These are phyloP conservation scores for Salvia hispanica DNA, from an alignment of 257 asterid genomes.

Conservation along the genomic window DNA sequence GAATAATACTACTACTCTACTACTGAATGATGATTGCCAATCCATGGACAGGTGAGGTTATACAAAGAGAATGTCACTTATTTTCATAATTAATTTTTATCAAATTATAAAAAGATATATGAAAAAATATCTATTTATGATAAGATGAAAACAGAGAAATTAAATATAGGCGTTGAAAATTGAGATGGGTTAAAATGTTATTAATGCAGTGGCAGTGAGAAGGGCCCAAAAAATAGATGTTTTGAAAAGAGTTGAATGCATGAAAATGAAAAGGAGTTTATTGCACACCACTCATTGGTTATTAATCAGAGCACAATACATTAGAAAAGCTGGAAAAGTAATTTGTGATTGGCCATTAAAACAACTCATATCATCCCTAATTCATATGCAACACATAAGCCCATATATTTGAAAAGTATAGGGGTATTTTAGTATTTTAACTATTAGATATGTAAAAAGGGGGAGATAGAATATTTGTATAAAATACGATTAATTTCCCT, in stretches of 20 bases:
- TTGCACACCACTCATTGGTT: conserved; percentile 34
- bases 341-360: conserved; percentile 20
- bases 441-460: too few relatives aligned
- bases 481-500: too few relatives aligned
- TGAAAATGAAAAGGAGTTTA: conserved; percentile 34
- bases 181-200: not conserved
- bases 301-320: not conserved
- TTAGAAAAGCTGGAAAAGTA: conserved; percentile 1
- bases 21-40: too few relatives aligned
- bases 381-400: conserved; percentile 26
- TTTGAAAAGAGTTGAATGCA: conserved; percentile 21
- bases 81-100: too few relatives aligned
- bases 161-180: not conserved
- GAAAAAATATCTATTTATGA: not conserved
- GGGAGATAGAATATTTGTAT: too few relatives aligned
- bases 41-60: too few relatives aligned
- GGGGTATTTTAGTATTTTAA: too few relatives aligned
- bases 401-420: too few relatives aligned
- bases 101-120: too few relatives aligned
- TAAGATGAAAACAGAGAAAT: not conserved
- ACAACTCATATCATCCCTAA: conserved; percentile 25
- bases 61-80: too few relatives aligned
- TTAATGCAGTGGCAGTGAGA: conserved; percentile 26
- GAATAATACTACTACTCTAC: too few relatives aligned
- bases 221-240: conserved; percentile 16